Conservation (phyloP, 139 green algal species). For the Trebouxia sp. region DNA sequence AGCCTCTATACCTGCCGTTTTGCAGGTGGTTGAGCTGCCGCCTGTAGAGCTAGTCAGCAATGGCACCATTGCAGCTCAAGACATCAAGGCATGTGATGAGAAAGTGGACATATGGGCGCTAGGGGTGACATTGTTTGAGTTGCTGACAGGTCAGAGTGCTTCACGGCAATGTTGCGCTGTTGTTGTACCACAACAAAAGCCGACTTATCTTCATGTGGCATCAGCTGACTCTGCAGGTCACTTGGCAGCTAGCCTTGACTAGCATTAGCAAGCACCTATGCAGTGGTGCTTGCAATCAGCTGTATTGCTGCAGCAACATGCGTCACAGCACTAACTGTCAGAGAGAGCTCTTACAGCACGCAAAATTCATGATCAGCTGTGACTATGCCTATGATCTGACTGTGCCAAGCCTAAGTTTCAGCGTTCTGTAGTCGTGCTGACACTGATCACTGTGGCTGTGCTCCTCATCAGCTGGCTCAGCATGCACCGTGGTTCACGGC, state of each 20-base stretch:
- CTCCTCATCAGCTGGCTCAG: too few relatives aligned
- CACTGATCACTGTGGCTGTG: too few relatives aligned
- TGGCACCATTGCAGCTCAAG: conserved; percentile 43
- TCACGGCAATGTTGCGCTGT: neutral
- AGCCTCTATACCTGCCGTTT: too few relatives aligned
- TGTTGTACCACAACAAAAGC: neutral
- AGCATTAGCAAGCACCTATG: neutral
- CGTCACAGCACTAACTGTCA: neutral
- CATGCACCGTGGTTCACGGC: neutral
- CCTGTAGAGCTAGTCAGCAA: conserved; percentile 59
- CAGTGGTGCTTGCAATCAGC: neutral
- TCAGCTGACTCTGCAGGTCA: neutral
- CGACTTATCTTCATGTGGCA: neutral
- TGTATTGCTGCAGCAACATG: neutral
- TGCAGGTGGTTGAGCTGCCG: conserved; percentile 57
- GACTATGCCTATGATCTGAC: neutral
- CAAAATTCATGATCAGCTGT: neutral
- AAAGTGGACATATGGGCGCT: conserved; percentile 80
- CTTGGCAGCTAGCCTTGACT: too few relatives aligned
- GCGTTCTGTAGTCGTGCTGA: too few relatives aligned
- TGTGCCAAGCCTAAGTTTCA: neutral
- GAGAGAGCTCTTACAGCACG: neutral
- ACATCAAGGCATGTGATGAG: conserved; percentile 59
- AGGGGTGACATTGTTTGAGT: conserved; percentile 75
- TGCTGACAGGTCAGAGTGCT: conserved; percentile 58